Percentiles rank a stretch among this genome's conserved stretches.
Evolutionary conservation across 2,329 filamentous ascomycete genomes (phyloP).

Genomic region (Macrophomina pseudophaseolina): DNA sequence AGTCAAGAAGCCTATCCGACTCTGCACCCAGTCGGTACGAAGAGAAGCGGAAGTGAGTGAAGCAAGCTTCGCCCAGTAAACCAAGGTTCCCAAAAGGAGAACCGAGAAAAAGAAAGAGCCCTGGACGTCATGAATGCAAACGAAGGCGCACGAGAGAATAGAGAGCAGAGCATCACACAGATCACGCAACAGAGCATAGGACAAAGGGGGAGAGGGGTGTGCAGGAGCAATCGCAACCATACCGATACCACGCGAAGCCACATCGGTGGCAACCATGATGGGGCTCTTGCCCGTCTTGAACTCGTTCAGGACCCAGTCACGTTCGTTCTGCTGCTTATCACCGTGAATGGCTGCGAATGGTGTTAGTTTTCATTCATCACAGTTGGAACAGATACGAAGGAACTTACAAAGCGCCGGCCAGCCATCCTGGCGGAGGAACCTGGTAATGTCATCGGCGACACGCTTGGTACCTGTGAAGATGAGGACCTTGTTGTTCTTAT

Average conservation of each 20-base stretch:
- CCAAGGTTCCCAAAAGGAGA: conserved; percentile 86
- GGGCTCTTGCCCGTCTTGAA: conserved; percentile 99
- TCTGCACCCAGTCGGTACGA: conserved; percentile 71
- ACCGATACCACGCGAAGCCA: conserved; percentile 99
- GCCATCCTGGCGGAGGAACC: conserved; percentile 95
- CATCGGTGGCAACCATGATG: conserved; percentile 99
- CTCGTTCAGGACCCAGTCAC: conserved; percentile 98
- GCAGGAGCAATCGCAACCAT: conserved; percentile 72
- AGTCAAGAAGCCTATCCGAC: conserved; percentile 80
- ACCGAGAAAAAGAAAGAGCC: conserved; percentile 83
- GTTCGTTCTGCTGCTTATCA: conserved; percentile 99
- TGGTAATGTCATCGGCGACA: conserved; percentile 96
- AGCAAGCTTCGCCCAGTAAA: conserved; percentile 74
- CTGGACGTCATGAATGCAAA: conserved; percentile 90
- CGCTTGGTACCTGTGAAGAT: conserved; percentile 89
- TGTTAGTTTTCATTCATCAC: conserved; percentile 51
- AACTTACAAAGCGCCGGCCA: conserved; percentile 93
- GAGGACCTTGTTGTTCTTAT: conserved; percentile 91
- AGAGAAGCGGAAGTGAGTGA: conserved; percentile 78
- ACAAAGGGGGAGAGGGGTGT: conserved; percentile 42
- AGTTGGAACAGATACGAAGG: neutral
- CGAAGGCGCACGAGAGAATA: conserved; percentile 77
- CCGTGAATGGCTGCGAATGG: conserved; percentile 81
- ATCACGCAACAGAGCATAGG: conserved; percentile 60
- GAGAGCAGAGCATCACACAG: conserved; percentile 85